These are phyloP conservation scores for Lyophyllum atratum DNA, from an alignment of 768 basidiomycete species.

Conservation along the genomic window DNA sequence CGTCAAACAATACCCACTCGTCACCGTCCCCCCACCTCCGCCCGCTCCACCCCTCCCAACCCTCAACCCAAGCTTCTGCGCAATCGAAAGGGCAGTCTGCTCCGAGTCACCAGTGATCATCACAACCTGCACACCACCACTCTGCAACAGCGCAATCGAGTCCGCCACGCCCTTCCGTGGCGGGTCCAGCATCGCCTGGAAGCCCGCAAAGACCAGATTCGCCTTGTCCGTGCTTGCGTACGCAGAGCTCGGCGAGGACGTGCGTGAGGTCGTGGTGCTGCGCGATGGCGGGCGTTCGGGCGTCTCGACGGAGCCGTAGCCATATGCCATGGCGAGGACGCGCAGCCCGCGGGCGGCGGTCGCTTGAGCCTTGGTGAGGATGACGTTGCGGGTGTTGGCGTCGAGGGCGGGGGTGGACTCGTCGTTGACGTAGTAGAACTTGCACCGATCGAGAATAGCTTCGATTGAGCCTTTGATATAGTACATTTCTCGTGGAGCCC, in stretches of 20 bases:
- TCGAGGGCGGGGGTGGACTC: slow-evolving; percentile 86
- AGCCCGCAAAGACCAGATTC: slow-evolving; percentile 87
- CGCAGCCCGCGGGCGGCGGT: slow-evolving; percentile 79
- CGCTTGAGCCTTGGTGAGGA: slow-evolving; percentile 69
- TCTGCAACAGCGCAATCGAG: slow-evolving; percentile 77
- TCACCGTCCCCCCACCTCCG: slow-evolving; percentile 36
- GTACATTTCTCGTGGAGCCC: slow-evolving; percentile 65
- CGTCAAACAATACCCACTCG: slow-evolving; percentile 60
- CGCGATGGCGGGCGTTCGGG: slow-evolving; percentile 26
- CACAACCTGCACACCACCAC: slow-evolving; percentile 91
- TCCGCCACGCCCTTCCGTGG: slow-evolving; percentile 93
- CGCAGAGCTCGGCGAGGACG: slow-evolving; percentile 27
- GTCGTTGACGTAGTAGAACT: slow-evolving; percentile 87
- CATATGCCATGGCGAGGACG: slow-evolving; percentile 91
- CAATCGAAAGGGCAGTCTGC: slow-evolving; percentile 87
- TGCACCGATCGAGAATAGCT: slow-evolving; percentile 81
- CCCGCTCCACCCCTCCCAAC: slow-evolving; percentile 62
- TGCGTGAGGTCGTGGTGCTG: slow-evolving; percentile 29
- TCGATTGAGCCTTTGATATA: slow-evolving; percentile 95
- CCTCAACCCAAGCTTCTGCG: slow-evolving; percentile 79
- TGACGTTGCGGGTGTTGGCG: slow-evolving; percentile 61
- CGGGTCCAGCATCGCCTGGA: slow-evolving; percentile 95
- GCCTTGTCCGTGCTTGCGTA: slow-evolving; percentile 32
- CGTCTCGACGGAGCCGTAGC: slow-evolving; percentile 60
- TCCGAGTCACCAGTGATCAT: slow-evolving; percentile 99